Base-by-base conservation (phyloP, 1,284 basidiomycete species). In the Fomitopsis palustris region DNA sequence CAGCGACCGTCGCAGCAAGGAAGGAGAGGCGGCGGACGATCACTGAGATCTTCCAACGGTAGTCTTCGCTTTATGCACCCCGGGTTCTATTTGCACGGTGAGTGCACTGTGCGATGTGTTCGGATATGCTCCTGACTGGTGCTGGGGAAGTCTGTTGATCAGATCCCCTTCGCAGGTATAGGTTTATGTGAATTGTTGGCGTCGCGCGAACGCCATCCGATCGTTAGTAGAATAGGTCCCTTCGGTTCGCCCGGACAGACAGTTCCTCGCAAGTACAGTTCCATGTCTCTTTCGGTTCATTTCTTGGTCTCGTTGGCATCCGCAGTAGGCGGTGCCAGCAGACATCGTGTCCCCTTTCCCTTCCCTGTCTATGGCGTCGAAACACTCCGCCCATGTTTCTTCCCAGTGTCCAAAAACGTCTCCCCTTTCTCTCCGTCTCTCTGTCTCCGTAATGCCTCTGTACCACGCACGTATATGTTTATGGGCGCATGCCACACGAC, bases 11-110 rank as follows among this genome's bases (percentile, higher is more conserved):
- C 52, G 57, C 73, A 21, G 69, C 73, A 16, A 70, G 75, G 55
- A 75, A 70, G 58, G 80, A 81, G 58, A 75, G 81, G 41, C 72
- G 79, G 55, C 73, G 79, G 37, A 82, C 80, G 39, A 75, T 82
- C 56, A 81, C 79, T 31, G 80, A 82, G 61, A 77, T 82, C 60
- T 82, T 81, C 35, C 67, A 69, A 49, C 64, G 62, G 62, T 65
- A 63, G 66, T 56, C 17, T 54, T n/a, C 33, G 42, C 25, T 49
- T 12, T 14, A 53, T 19, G 39, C 29, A 37, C 27, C 17, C 19
- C 23, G 41, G 57, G 10, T 53, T 56, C 43, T 9, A 38, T 56
- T 47, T 55, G 52, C 45, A 45, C 25, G 42, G 60, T 58, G 49
- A 45, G 47, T 43, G 29, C 23, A 19, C 29, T 25, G 25, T n/a